Evolutionary conservation across 768 basidiomycete genomes (phyloP).

Genomic region (Cyclocybe aegerita): DNA sequence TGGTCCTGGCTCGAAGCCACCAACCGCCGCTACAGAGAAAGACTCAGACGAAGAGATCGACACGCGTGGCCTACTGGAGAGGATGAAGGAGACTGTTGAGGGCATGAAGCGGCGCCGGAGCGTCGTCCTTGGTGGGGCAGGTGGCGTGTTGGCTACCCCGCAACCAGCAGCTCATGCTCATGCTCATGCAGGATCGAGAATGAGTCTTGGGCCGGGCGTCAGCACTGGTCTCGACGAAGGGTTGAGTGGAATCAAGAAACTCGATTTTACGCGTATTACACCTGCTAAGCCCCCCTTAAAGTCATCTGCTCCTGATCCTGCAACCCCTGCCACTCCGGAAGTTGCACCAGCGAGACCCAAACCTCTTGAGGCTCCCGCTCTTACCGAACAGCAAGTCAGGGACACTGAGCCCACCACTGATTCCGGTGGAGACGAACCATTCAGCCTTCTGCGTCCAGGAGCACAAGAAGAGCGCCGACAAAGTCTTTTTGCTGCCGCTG

Average conservation of each 20-base stretch:
- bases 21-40: background rate
- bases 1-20: background rate
- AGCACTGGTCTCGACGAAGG: background rate
- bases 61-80: slow-evolving; percentile 42
- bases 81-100: slow-evolving; percentile 49
- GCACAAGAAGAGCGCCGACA: slow-evolving; percentile 7
- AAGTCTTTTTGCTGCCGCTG: background rate
- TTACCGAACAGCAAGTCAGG: background rate
- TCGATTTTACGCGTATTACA: slow-evolving; percentile 21
- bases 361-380: background rate
- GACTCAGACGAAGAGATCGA: slow-evolving; percentile 37
- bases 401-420: background rate
- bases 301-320: too few species aligned
- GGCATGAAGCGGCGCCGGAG: slow-evolving; percentile 47
- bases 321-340: too few species aligned
- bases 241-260: slow-evolving; percentile 16
- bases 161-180: too few species aligned
- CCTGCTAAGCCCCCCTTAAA: background rate
- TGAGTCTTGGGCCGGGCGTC: too few species aligned
- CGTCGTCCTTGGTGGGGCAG: slow-evolving; percentile 13
- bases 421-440: slow-evolving; percentile 13
- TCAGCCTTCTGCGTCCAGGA: slow-evolving; percentile 21
- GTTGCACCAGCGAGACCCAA: too few species aligned
- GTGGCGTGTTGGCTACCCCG: too few species aligned
- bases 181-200: too few species aligned